These are phyloP conservation scores for Hordeum pubiflorum DNA, from an alignment of 202 grass and related monocot genomes.

Conservation along the genomic window DNA sequence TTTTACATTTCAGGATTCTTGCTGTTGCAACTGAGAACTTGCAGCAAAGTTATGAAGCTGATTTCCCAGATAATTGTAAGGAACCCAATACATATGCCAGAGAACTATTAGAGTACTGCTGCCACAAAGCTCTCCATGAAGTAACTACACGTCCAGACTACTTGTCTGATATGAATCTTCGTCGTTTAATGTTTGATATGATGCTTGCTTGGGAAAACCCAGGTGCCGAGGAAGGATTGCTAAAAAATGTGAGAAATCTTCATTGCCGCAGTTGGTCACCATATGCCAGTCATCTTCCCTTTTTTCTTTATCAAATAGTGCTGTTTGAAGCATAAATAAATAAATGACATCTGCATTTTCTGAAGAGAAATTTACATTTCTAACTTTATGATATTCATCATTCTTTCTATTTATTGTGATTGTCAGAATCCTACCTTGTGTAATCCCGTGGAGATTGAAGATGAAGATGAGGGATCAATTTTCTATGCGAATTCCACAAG, in stretches of 20 bases:
- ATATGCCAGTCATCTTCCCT: background rate
- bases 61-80: slow-evolving; percentile 49
- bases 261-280: slow-evolving; percentile 4
- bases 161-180: slow-evolving; percentile 73
- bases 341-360: background rate
- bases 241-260: slow-evolving; percentile 53
- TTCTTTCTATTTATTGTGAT: slow-evolving; percentile 19
- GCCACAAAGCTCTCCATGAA: slow-evolving; percentile 73
- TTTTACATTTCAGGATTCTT: slow-evolving; percentile 74
- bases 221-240: slow-evolving; percentile 38
- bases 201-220: slow-evolving; percentile 89
- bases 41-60: slow-evolving; percentile 55
- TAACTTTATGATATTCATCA: background rate
- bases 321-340: background rate
- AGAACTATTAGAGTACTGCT: slow-evolving; percentile 72
- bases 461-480: slow-evolving; percentile 65
- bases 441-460: slow-evolving; percentile 44
- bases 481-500: slow-evolving; percentile 84
- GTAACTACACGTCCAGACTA: slow-evolving; percentile 54
- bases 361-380: background rate
- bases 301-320: background rate
- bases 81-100: slow-evolving; percentile 50
- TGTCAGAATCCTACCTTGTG: slow-evolving; percentile 16
- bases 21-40: slow-evolving; percentile 43
- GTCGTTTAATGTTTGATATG: slow-evolving; percentile 75